Percentiles rank a stretch among this genome's conserved stretches.
Conservation (phyloP, 2,329 filamentous ascomycete genomes). For the Trichophyton schoenleinii region DNA sequence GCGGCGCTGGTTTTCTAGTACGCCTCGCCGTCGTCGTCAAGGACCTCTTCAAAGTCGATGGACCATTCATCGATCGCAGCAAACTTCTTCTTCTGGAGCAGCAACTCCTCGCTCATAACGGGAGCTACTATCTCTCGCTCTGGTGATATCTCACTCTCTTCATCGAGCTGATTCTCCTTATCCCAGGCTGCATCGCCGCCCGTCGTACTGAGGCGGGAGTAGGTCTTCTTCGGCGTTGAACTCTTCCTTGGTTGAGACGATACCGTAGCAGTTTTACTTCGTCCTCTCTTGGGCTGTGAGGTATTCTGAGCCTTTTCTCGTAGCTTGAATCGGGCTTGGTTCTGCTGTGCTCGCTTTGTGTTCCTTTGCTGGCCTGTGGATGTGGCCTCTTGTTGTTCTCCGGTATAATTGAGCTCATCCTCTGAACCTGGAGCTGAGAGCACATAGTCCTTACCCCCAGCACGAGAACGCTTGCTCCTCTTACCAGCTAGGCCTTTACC, state of each 20-base stretch:
- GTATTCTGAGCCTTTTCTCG: constrained; percentile 13
- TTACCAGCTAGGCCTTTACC: background rate
- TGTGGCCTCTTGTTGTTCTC: background rate
- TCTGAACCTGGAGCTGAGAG: background rate
- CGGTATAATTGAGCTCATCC: constrained; percentile 1
- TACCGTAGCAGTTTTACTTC: background rate
- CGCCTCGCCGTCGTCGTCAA: background rate
- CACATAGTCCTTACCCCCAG: background rate
- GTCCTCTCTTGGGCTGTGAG: background rate
- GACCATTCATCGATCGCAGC: constrained; percentile 32
- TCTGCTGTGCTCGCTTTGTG: background rate
- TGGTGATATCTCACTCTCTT: background rate
- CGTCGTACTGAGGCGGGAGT: constrained; percentile 2
- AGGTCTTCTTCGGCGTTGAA: background rate
- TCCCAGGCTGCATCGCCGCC: background rate
- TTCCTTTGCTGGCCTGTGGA: background rate
- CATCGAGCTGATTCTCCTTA: background rate
- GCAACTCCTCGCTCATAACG: constrained; percentile 26
- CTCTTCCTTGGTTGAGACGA: background rate
- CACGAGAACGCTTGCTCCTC: background rate
- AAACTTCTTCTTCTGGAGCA: constrained; percentile 27
- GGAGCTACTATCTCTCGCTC: background rate
- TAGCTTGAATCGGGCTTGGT: constrained; percentile 12
- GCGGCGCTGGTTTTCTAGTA: background rate
- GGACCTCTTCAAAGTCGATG: constrained; percentile 34